Evolutionary conservation across 208 protist genomes (phyloP), one percentile per base, ranked within the genome.

Genomic region (Crithidia brevicula): DNA sequence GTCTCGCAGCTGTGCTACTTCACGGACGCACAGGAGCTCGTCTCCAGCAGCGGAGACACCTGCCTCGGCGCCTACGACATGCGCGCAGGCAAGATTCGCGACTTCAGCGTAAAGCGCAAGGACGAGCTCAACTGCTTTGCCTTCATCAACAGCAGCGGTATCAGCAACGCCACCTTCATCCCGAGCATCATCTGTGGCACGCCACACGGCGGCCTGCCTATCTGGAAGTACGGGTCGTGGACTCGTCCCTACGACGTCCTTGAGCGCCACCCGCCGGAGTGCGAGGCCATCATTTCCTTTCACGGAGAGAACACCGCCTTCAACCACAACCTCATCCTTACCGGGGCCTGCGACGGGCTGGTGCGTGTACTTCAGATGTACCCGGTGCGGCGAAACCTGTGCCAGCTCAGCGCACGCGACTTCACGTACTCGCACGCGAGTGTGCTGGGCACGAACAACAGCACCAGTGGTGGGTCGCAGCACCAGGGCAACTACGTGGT

Each of bases 151-250:
- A 89, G 81, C 72, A 93, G 78, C 49, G 88, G 80, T 27, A 64
- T 67, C 31, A 88, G 88, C 74, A 92, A 75, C 45, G 67, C 73
- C 27, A 77, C 77, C 20, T 96, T 96, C 53, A 96, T 93, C 54
- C 88, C 88, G 0, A 92, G 86, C 54, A 91, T 96, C 62, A 65
- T 96, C n/a, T 94, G 88, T 66, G 91, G 91, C 38, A 96, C 91
- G 13, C 84, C 88, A 3, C 73, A 78, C 23, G 91, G 91, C 15
- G 65, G 80, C 1, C 79, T 96, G 50, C 91, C 91, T 3, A 60
- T 96, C 13, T 96, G 91, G 91, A 94, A 94, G 72, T 96, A 92
- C 78, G 91, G 91, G 63, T 96, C 91, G 18, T 96, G 91, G 89
- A 49, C 79, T 25, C 83, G 91, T 0, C 91, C 91, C 45, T 96